Conservation (phyloP, 1,284 basidiomycete genomes). For the Ganoderma lucidum region DNA sequence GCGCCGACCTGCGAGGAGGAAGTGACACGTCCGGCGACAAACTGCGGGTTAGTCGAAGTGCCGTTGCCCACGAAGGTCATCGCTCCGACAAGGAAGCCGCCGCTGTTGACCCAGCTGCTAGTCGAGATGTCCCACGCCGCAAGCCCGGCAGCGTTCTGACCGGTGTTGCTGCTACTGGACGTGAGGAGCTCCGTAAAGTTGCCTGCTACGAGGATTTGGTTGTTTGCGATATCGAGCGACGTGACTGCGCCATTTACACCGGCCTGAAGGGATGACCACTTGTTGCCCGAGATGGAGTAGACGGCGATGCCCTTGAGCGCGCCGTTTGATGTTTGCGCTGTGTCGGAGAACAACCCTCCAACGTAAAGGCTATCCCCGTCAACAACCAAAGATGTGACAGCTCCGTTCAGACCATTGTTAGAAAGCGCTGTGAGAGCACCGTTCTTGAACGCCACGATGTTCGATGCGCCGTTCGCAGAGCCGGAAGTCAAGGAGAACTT, state of each 20-base stretch:
- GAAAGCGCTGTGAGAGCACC: conserved; percentile 63
- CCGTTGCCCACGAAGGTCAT: conserved; percentile 77
- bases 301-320: conserved; percentile 72
- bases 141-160: conserved; percentile 67
- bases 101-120: conserved; percentile 74
- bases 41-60: conserved; percentile 57
- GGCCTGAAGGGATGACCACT: conserved; percentile 76
- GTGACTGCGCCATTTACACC: conserved; percentile 84
- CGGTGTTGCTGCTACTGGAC: conserved; percentile 45
- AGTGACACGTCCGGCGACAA: conserved; percentile 70
- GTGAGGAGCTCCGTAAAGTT: conserved; percentile 72
- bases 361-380: conserved; percentile 76
- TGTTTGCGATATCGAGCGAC: conserved; percentile 60
- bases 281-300: conserved; percentile 75
- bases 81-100: conserved; percentile 78
- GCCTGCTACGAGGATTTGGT: conserved; percentile 73
- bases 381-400: conserved; percentile 72
- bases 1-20: conserved; percentile 70
- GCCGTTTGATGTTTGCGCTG: conserved; percentile 61
- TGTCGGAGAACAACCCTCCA: conserved; percentile 87
- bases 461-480: conserved; percentile 63
- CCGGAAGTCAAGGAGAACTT: conserved; percentile 73
- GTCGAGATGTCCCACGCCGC: conserved; percentile 79
- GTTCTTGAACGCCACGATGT: conserved; percentile 78
- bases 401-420: conserved; percentile 76